A percentile compares a stretch with the other conserved stretches of the same genome.
phyloP scores from a whole-genome alignment of 129 eudicot species.

The Smallanthus sonchifolius region DNA sequence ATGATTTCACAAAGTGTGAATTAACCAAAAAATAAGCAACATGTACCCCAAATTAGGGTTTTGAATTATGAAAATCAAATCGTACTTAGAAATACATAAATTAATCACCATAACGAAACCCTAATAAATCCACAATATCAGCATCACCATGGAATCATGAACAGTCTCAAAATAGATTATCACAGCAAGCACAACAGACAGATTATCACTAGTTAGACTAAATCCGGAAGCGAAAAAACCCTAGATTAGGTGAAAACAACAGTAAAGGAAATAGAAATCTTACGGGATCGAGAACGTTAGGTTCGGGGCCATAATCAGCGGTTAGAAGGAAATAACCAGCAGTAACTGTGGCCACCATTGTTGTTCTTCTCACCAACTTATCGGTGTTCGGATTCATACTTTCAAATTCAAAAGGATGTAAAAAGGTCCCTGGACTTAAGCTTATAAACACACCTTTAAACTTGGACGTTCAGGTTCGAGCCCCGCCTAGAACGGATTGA shows the following conservation, averaged over 20 bases:
- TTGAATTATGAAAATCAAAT: not conserved
- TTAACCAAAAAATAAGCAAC: not conserved
- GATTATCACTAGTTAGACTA: not conserved
- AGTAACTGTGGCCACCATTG: conserved; percentile 72
- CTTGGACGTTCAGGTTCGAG: too few relatives aligned
- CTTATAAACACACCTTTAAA: too few relatives aligned
- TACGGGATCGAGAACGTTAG: conserved; percentile 93
- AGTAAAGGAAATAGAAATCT: not conserved
- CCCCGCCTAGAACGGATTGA: too few relatives aligned
- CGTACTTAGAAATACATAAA: not conserved
- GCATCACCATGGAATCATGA: not conserved
- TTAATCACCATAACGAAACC: not conserved
- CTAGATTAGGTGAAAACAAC: not conserved
- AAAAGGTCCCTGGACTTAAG: too few relatives aligned
- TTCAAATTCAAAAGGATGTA: not conserved
- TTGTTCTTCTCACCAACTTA: conserved; percentile 75
- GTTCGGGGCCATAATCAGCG: conserved; percentile 85
- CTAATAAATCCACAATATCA: not conserved
- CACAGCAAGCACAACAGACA: not conserved
- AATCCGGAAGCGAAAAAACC: not conserved
- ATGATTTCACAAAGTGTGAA: not conserved
- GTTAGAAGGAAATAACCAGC: conserved; percentile 80
- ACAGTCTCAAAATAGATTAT: not conserved
- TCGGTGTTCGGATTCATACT: conserved; percentile 57
- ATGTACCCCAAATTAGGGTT: not conserved